Conservation (phyloP, 371 early-diverging fungal species). For the Dichotomocladium elegans region DNA sequence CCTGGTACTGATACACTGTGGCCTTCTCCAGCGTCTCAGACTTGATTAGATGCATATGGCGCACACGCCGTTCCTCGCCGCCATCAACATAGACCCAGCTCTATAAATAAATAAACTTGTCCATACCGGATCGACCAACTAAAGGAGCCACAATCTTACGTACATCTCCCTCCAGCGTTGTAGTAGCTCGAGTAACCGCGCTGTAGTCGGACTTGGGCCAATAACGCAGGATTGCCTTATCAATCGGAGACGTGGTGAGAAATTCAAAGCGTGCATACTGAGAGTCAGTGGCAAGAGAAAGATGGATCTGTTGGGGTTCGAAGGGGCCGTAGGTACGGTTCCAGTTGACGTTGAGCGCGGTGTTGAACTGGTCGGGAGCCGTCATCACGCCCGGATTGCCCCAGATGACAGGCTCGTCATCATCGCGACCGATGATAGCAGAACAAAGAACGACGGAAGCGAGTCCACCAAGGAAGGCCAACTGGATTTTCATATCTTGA, state of each 20-base stretch:
- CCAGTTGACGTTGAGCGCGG: conserved; percentile 15
- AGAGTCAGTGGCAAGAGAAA: conserved; percentile 29
- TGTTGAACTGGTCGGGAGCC: conserved; percentile 22
- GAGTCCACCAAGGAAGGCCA: too few relatives aligned
- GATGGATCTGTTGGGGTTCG: conserved; percentile 44
- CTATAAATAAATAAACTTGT: conserved; percentile 7
- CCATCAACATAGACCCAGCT: conserved; percentile 27
- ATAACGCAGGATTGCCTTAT: conserved; percentile 23
- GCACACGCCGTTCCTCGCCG: conserved; percentile 14
- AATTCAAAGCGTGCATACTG: conserved; percentile 37
- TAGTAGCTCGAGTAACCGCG: too few relatives aligned
- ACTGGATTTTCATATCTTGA: too few relatives aligned
- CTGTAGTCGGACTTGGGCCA: conserved; percentile 27
- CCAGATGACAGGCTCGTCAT: background rate
- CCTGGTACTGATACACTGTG: conserved; percentile 24
- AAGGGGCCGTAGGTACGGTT: conserved; percentile 25
- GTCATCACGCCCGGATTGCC: conserved; percentile 19
- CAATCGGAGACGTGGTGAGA: conserved; percentile 22
- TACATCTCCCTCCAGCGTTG: background rate
- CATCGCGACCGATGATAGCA: background rate
- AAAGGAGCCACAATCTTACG: background rate
- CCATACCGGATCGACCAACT: background rate
- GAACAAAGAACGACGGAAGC: too few relatives aligned
- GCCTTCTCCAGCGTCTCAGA: conserved; percentile 14
- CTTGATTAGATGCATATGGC: conserved; percentile 20